A percentile compares a stretch with the other conserved stretches of the same genome.
Evolutionary conservation across 805 yeast species (phyloP).

Genomic region (Sugiyamaella marilandica): DNA sequence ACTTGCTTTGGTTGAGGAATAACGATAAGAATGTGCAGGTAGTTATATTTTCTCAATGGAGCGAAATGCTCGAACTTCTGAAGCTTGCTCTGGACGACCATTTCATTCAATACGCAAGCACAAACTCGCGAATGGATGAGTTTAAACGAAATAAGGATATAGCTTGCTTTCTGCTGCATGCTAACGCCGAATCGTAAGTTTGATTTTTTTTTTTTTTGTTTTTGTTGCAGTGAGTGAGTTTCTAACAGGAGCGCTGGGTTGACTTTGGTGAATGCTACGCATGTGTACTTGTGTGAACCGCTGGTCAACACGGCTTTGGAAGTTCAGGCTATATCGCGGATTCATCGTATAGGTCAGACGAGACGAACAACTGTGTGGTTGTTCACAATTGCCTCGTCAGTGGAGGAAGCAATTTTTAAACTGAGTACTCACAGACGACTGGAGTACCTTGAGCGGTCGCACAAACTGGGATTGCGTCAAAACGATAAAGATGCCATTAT

Average conservation of each 20-base stretch:
- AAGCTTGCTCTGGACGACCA: conserved; percentile 60
- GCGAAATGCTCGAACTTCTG: conserved; percentile 61
- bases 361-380: conserved; percentile 85
- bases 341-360: conserved; percentile 88
- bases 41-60: conserved; percentile 87
- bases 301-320: conserved; percentile 82
- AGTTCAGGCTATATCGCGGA: conserved; percentile 84
- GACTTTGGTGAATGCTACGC: conserved; percentile 86
- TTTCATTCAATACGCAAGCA: conserved; percentile 53
- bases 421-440: conserved; percentile 60
- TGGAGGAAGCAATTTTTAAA: conserved; percentile 82
- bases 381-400: conserved; percentile 76
- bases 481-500: conserved; percentile 27
- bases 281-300: conserved; percentile 90
- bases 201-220: neutral
- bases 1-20: conserved; percentile 57
- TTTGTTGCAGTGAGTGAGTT: neutral
- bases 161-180: conserved; percentile 84
- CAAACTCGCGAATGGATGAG: conserved; percentile 45
- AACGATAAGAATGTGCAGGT: conserved; percentile 66
- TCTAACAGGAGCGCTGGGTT: conserved; percentile 55
- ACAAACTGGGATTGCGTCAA: neutral
- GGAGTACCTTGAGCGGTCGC: conserved; percentile 17
- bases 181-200: conserved; percentile 67
- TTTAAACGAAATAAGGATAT: conserved; percentile 58